Evolutionary conservation across 148 eudicot species (phyloP).

Genomic region (Diospyros lotus): DNA sequence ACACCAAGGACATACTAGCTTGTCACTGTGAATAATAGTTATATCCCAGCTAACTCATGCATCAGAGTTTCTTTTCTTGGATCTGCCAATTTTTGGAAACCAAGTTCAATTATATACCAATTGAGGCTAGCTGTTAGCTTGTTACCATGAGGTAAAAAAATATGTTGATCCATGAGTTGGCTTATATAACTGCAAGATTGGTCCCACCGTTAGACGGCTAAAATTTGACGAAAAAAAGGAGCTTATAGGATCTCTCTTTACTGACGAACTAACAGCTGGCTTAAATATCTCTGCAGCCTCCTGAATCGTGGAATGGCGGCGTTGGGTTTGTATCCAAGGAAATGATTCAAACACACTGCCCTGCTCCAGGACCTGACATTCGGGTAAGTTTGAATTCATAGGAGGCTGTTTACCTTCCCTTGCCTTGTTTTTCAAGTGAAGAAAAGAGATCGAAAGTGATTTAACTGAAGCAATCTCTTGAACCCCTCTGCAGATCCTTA

Average conservation of each 20-base stretch:
- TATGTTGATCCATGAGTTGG: no score
- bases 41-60: background rate
- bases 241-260: background rate
- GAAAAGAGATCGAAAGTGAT: background rate
- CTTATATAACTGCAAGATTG: background rate
- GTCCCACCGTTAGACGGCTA: background rate
- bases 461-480: background rate
- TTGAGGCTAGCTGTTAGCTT: background rate
- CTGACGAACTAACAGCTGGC: background rate
- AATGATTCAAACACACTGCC: constrained; percentile 82
- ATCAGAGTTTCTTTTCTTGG: background rate
- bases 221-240: background rate
- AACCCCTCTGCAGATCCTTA: constrained; percentile 41
- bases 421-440: background rate
- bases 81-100: background rate
- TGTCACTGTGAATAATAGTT: no score
- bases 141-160: background rate
- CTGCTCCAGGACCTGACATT: constrained; percentile 71
- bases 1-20: no score
- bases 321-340: constrained; percentile 85
- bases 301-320: constrained; percentile 84
- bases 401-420: background rate
- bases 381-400: constrained; percentile 33
- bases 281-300: constrained; percentile 54
- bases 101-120: background rate